phyloP scores from a whole-genome alignment of 352 stramenopile species.

The Paralagenidium karlingii region DNA sequence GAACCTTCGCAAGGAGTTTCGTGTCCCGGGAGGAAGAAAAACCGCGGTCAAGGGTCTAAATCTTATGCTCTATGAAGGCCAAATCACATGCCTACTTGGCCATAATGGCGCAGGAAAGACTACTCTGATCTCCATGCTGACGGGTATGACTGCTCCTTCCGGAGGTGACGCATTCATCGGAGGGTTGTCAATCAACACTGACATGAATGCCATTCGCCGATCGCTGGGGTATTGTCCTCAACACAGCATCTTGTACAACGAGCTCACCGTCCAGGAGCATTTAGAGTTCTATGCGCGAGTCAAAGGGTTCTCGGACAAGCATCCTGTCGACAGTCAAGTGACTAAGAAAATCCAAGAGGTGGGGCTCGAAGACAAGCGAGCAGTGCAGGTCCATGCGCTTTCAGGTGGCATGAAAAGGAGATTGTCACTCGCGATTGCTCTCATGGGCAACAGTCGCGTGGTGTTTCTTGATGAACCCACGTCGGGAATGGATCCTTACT shows the following conservation, averaged over 20 bases:
- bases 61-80: constrained; percentile 85
- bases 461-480: constrained; percentile 85
- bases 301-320: constrained; percentile 54
- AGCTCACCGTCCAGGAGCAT: constrained; percentile 94
- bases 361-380: constrained; percentile 80
- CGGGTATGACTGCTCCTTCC: constrained; percentile 45
- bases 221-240: constrained; percentile 94
- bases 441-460: constrained; percentile 54
- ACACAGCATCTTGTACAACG: constrained; percentile 92
- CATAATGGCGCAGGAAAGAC: constrained; percentile 94
- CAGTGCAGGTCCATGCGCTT: constrained; percentile 25
- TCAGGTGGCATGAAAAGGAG: constrained; percentile 75
- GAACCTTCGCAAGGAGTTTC: constrained; percentile 66
- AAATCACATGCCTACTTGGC: constrained; percentile 90
- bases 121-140: constrained; percentile 73
- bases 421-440: constrained; percentile 61
- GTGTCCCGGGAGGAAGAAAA: constrained; percentile 41
- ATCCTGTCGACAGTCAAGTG: constrained; percentile 5
- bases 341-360: constrained; percentile 77
- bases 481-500: constrained; percentile 91
- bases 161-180: constrained; percentile 39
- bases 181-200: constrained; percentile 28
- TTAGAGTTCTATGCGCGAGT: constrained; percentile 89
- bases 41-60: constrained; percentile 78
- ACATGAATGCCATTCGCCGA: constrained; percentile 83